Conservation (phyloP, 2,329 filamentous ascomycete genomes). For the Fusarium veterinarium region DNA sequence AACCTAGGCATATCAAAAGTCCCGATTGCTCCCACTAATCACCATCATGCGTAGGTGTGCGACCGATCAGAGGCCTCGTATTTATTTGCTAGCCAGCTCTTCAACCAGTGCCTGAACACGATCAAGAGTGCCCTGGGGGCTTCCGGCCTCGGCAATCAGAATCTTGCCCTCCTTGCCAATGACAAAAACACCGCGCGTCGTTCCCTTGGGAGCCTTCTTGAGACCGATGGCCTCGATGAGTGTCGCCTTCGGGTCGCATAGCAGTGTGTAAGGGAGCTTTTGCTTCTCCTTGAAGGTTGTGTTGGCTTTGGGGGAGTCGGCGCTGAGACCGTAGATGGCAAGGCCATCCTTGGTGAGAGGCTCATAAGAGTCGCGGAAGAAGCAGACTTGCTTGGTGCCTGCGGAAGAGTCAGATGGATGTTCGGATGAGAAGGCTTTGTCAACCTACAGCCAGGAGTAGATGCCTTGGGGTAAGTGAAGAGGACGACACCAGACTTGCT, state of each 20-base stretch:
- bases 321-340: slow-evolving; percentile 88
- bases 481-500: slow-evolving; percentile 89
- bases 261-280: slow-evolving; percentile 85
- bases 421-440: neutral
- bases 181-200: slow-evolving; percentile 87
- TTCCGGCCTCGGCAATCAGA: slow-evolving; percentile 77
- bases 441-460: slow-evolving; percentile 89
- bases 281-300: slow-evolving; percentile 93
- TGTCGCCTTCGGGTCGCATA: slow-evolving; percentile 81
- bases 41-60: neutral
- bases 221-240: slow-evolving; percentile 90
- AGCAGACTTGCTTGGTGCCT: slow-evolving; percentile 94
- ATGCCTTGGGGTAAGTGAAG: slow-evolving; percentile 96
- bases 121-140: slow-evolving; percentile 81
- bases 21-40: neutral
- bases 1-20: neutral
- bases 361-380: slow-evolving; percentile 88
- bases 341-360: slow-evolving; percentile 82
- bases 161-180: slow-evolving; percentile 86
- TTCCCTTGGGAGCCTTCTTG: slow-evolving; percentile 85
- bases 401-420: slow-evolving; percentile 18
- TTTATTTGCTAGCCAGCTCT: slow-evolving; percentile 47
- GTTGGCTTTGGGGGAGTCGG: slow-evolving; percentile 90
- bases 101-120: slow-evolving; percentile 79
- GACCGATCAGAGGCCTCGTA: neutral